A percentile compares a stretch with the other conserved stretches of the same genome.
Conservation (phyloP, 2,329 filamentous ascomycete species). For the Fusarium protoensiforme region DNA sequence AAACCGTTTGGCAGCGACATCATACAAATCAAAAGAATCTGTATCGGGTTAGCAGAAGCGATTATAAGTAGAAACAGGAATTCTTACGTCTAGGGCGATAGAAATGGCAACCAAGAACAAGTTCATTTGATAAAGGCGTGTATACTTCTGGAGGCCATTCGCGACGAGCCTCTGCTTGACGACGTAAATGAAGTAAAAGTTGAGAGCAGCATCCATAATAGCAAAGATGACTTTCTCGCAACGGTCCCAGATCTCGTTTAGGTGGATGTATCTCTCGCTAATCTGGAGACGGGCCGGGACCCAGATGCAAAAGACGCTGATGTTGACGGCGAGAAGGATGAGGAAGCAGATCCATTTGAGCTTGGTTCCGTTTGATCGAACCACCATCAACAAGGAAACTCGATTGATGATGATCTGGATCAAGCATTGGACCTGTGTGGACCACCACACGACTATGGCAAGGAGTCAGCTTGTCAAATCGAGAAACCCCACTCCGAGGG, state of each 20-base stretch:
- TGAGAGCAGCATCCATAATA: constrained; percentile 58
- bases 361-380: constrained; percentile 45
- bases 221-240: constrained; percentile 61
- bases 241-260: constrained; percentile 64
- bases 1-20: constrained; percentile 44
- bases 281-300: constrained; percentile 59
- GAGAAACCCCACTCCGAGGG: not conserved
- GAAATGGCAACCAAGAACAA: constrained; percentile 44
- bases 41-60: not conserved
- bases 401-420: constrained; percentile 65
- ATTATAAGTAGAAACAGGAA: fast-evolving
- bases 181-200: constrained; percentile 57
- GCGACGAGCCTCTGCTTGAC: constrained; percentile 58
- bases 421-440: constrained; percentile 54
- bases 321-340: constrained; percentile 57
- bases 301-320: constrained; percentile 63
- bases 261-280: constrained; percentile 49
- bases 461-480: not conserved
- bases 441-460: constrained; percentile 44
- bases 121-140: constrained; percentile 54
- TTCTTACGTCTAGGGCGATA: constrained; percentile 41
- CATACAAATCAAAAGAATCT: constrained; percentile 41
- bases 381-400: constrained; percentile 56
- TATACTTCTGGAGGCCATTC: constrained; percentile 62
- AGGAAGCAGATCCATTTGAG: constrained; percentile 59